Evolutionary conservation across 306 rosid genomes (phyloP).

Genomic region (Pyrus betulifolia): DNA sequence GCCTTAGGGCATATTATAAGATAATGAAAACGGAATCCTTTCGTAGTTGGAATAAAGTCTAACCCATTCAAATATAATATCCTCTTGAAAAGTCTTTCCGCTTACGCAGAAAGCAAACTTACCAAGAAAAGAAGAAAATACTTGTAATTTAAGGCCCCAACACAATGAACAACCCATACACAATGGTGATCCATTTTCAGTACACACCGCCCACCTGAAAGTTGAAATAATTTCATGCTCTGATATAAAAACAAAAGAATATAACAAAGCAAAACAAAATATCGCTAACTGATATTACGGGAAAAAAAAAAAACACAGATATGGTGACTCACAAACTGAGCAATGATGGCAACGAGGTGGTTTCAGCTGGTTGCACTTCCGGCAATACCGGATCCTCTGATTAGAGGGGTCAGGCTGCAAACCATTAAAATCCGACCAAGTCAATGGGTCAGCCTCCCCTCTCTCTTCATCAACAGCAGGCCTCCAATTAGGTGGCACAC

Average conservation of each 20-base stretch:
- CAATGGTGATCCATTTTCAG: constrained; percentile 99
- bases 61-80: background rate
- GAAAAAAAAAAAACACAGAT: background rate
- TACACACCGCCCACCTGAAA: constrained; percentile 91
- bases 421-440: constrained; percentile 45
- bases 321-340: constrained; percentile 81
- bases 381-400: constrained; percentile 66
- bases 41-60: constrained; percentile 2
- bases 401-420: constrained; percentile 42
- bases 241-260: background rate
- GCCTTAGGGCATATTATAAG: background rate
- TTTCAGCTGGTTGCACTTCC: constrained; percentile 81
- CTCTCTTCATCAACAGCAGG: constrained; percentile 83
- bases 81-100: background rate
- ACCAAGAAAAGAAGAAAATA: constrained; percentile 95
- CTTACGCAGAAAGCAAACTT: constrained; percentile 24
- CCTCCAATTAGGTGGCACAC: constrained; percentile 91
- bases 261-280: background rate
- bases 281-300: background rate
- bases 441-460: constrained; percentile 83
- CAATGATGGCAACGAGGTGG: constrained; percentile 97
- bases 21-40: constrained; percentile 6
- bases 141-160: constrained; percentile 90
- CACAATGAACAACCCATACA: constrained; percentile 99
- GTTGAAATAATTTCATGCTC: constrained; percentile 9